These are phyloP conservation scores for Salix suchowensis DNA, from an alignment of 345 rosid species.

Conservation along the genomic window DNA sequence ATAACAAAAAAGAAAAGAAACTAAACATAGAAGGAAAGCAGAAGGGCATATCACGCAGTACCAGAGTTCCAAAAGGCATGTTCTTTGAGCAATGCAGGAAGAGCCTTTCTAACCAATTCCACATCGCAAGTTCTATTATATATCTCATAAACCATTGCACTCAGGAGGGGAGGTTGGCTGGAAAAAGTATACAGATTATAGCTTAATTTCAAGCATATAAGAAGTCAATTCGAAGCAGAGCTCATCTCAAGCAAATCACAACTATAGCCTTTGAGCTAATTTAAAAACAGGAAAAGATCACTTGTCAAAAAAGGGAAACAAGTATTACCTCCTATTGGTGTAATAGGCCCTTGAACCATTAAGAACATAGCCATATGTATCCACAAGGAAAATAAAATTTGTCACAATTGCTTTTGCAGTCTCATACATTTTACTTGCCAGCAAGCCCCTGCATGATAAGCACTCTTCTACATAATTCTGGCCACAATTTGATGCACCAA, in stretches of 20 bases:
- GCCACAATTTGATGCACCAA: not conserved
- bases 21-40: not conserved
- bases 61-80: slow-evolving; percentile 79
- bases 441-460: slow-evolving; percentile 60
- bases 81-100: slow-evolving; percentile 73
- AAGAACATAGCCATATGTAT: slow-evolving; percentile 66
- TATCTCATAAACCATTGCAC: slow-evolving; percentile 74
- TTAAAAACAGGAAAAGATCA: not conserved
- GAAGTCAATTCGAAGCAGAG: not conserved
- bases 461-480: not conserved
- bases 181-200: not conserved
- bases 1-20: not conserved
- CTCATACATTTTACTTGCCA: slow-evolving; percentile 75
- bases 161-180: slow-evolving; percentile 90
- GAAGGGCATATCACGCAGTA: slow-evolving; percentile 4
- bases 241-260: not conserved
- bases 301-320: not conserved
- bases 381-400: slow-evolving; percentile 63
- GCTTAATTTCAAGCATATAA: not conserved
- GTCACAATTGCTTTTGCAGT: slow-evolving; percentile 69
- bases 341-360: slow-evolving; percentile 82
- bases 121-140: slow-evolving; percentile 59
- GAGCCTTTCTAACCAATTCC: slow-evolving; percentile 45
- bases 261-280: not conserved
- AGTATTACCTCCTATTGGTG: slow-evolving; percentile 70